A percentile compares a stretch with the other conserved stretches of the same genome.
phyloP scores from a whole-genome alignment of 352 stramenopile species.

The Phytophthora kernoviae region DNA sequence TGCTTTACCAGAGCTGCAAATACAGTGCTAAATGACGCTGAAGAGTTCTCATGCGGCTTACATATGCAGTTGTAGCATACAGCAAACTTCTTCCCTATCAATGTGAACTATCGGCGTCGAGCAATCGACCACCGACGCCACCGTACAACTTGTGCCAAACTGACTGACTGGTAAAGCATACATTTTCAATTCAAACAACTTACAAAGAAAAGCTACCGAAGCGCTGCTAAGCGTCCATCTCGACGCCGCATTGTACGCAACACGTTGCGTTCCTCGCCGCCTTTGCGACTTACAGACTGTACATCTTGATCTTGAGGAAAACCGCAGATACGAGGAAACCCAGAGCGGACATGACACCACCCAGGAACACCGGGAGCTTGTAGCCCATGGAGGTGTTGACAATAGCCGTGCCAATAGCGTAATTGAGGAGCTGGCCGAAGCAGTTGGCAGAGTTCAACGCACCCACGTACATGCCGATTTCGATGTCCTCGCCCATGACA shows the following conservation, averaged over 20 bases:
- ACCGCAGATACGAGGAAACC: constrained; percentile 27
- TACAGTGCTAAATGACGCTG: no score
- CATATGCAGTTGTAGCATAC: no score
- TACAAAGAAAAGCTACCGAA: constrained; percentile 21
- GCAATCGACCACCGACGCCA: no score
- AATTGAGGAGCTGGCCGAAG: constrained; percentile 39
- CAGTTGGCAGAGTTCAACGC: constrained; percentile 41
- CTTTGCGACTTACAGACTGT: constrained; percentile 26
- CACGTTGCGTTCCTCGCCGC: constrained; percentile 8
- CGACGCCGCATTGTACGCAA: constrained; percentile 16
- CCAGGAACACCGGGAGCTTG: constrained; percentile 37
- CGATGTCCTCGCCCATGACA: constrained; percentile 34
- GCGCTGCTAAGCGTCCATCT: constrained; percentile 13
- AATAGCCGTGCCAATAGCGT: constrained; percentile 27
- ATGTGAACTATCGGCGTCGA: no score
- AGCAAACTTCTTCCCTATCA: no score
- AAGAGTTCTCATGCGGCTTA: no score
- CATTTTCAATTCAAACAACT: constrained; percentile 17
- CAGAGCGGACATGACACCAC: constrained; percentile 31
- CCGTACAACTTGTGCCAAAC: no score
- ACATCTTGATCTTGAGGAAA: constrained; percentile 45
- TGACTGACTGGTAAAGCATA: background rate
- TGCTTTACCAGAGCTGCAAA: no score
- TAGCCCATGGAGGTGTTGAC: constrained; percentile 37
- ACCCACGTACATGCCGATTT: constrained; percentile 40